Conservation (phyloP, 2,329 filamentous ascomycete species). For the Aurifilum marmelostoma region DNA sequence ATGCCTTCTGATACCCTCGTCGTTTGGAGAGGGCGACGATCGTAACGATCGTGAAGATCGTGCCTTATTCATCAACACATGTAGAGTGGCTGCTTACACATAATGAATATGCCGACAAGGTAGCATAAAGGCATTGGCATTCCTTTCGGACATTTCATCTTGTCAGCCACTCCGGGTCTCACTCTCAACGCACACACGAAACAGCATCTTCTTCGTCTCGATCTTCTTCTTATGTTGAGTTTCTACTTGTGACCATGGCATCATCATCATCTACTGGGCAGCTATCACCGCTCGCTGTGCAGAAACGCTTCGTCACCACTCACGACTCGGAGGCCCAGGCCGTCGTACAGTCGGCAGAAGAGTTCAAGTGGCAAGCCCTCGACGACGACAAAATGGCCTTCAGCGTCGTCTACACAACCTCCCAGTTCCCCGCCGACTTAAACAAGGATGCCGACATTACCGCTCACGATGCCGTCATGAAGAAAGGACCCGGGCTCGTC, state of each 20-base stretch:
- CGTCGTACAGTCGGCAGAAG: conserved; percentile 20
- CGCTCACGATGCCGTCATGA: not conserved
- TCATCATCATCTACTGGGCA: not conserved
- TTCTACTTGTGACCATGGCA: not conserved
- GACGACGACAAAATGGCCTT: conserved; percentile 15
- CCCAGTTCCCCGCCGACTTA: conserved; percentile 8
- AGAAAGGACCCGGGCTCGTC: conserved; percentile 42
- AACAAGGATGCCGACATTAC: conserved; percentile 47
- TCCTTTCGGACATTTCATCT: not conserved
- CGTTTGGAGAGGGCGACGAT: no score
- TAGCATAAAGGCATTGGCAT: not conserved
- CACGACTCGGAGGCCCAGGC: conserved; percentile 5
- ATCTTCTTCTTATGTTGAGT: not conserved
- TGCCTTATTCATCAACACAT: no score
- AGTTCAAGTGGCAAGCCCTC: conserved; percentile 1
- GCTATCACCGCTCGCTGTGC: not conserved
- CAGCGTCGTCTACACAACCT: conserved; percentile 7
- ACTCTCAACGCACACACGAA: not conserved
- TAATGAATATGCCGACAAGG: not conserved
- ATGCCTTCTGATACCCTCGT: no score
- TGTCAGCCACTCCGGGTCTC: not conserved
- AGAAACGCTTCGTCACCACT: not conserved
- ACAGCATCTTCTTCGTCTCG: not conserved
- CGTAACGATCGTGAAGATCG: no score
- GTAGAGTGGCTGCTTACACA: not conserved